A percentile compares a stretch with the other conserved stretches of the same genome.
These are phyloP conservation scores for Mollisiaceae sp. DNA, from an alignment of 2,329 filamentous ascomycete species.

Conservation along the genomic window DNA sequence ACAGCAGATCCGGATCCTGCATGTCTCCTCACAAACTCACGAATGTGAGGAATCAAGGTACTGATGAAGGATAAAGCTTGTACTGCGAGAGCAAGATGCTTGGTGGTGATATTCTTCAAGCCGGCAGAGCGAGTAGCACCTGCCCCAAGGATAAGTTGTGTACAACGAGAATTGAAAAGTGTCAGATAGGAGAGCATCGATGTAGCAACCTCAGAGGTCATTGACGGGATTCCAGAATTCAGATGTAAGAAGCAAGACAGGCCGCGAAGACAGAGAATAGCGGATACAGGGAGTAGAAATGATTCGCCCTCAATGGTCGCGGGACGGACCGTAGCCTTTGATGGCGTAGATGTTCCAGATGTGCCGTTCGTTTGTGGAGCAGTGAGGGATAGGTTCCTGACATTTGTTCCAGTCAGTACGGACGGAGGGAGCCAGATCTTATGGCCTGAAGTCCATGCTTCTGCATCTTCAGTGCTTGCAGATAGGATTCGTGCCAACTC, in stretches of 20 bases:
- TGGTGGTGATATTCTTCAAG: constrained; percentile 94
- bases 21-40: constrained; percentile 88
- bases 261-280: constrained; percentile 78
- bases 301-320: constrained; percentile 84
- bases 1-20: constrained; percentile 54
- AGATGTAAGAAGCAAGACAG: constrained; percentile 85
- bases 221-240: constrained; percentile 83
- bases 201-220: constrained; percentile 81
- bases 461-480: constrained; percentile 72
- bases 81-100: constrained; percentile 89
- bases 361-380: constrained; percentile 47
- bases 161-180: constrained; percentile 93
- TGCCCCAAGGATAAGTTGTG: constrained; percentile 94
- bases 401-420: constrained; percentile 31
- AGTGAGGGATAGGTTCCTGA: constrained; percentile 13
- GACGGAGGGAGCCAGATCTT: constrained; percentile 59
- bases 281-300: constrained; percentile 85
- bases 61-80: constrained; percentile 89
- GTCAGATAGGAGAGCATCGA: constrained; percentile 86
- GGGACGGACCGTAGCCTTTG: constrained; percentile 69
- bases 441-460: constrained; percentile 61
- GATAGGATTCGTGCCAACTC: constrained; percentile 69
- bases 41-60: constrained; percentile 83
- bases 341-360: constrained; percentile 35
- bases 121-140: constrained; percentile 89